Evolutionary conservation across 192 early-diverging fungal genomes (phyloP).

Genomic region (Ramicandelaber brevisporus): DNA sequence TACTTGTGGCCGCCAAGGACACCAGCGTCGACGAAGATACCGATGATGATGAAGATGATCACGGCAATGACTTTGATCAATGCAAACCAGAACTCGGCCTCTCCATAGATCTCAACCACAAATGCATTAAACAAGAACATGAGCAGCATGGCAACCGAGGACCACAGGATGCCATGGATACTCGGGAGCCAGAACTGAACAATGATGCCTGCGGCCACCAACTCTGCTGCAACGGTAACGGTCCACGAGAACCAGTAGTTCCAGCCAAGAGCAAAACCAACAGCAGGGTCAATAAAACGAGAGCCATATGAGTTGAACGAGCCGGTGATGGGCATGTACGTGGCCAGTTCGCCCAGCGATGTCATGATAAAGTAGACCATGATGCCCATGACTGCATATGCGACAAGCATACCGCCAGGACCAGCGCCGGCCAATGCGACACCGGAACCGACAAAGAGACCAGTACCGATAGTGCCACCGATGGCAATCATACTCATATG

Average conservation of each 20-base stretch:
- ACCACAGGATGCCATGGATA: conserved; percentile 13
- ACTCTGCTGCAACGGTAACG: conserved; percentile 47
- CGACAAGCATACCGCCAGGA: conserved; percentile 48
- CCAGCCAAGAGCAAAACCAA: conserved; percentile 47
- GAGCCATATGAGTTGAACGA: conserved; percentile 56
- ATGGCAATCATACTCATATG: conserved; percentile 54
- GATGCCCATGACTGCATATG: conserved; percentile 37
- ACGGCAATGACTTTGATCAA: conserved; percentile 62
- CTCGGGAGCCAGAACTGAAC: conserved; percentile 40
- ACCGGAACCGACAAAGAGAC: conserved; percentile 62
- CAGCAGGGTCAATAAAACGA: conserved; percentile 60
- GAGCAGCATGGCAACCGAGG: conserved; percentile 22
- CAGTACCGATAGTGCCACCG: conserved; percentile 59
- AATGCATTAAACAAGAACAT: conserved; percentile 49
- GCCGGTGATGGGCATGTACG: conserved; percentile 56
- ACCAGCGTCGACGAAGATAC: conserved; percentile 37
- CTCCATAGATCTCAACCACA: conserved; percentile 59
- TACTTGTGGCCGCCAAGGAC: conserved; percentile 26
- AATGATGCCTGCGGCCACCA: conserved; percentile 57
- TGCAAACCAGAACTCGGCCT: conserved; percentile 65
- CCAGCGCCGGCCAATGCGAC: conserved; percentile 46
- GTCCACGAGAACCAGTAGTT: conserved; percentile 49
- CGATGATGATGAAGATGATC: conserved; percentile 58
- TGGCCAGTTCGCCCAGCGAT: conserved; percentile 67
- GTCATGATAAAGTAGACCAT: conserved; percentile 53